phyloP scores from a whole-genome alignment of 768 basidiomycete genomes.

The Panaeolus papilionaceus region DNA sequence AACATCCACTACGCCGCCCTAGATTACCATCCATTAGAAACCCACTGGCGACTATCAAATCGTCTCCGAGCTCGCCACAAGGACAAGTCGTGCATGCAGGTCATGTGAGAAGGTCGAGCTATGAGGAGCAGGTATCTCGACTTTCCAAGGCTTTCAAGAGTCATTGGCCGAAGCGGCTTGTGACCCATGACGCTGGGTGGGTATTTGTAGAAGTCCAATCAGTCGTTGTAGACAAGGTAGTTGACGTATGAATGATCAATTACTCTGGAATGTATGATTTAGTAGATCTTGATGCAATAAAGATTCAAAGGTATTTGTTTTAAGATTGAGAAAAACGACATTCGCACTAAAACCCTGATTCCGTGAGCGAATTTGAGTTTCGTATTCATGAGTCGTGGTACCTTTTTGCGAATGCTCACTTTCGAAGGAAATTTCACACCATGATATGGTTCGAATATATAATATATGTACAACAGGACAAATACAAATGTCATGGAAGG shows the following conservation, averaged over 20 bases:
- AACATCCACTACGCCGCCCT: neutral
- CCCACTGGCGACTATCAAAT: neutral
- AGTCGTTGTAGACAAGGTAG: constrained; percentile 5
- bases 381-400: no score
- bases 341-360: no score
- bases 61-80: neutral
- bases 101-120: constrained; percentile 1
- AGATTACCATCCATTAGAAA: neutral
- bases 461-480: no score
- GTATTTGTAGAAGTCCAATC: constrained; percentile 16
- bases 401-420: no score
- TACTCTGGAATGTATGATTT: neutral
- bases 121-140: neutral
- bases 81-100: neutral
- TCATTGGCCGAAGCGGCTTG: neutral
- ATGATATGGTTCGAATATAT: no score
- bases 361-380: no score
- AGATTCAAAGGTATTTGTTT: no score
- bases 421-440: no score
- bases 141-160: constrained; percentile 15
- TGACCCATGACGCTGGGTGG: constrained; percentile 8
- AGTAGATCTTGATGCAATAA: no score
- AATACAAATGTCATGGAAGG: no score
- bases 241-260: neutral
- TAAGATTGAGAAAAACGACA: no score